phyloP scores from a whole-genome alignment of 352 stramenopile species.

The Pythium angustatum region DNA sequence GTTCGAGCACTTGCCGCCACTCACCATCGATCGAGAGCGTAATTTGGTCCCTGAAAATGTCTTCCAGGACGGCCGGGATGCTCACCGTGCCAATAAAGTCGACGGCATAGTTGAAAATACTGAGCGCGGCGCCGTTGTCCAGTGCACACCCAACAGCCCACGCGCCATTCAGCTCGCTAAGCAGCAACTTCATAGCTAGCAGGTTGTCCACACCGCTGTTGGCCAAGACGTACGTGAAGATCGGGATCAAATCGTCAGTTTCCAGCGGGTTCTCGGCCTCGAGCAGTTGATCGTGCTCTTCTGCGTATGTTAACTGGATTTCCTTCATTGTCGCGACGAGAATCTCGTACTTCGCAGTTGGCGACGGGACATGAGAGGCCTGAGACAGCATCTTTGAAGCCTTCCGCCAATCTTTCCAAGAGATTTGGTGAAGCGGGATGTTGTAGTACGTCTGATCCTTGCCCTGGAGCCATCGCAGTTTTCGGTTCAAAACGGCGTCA shows the following conservation, averaged over 20 bases:
- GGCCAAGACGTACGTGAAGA: conserved; percentile 89
- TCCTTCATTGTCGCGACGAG: conserved; percentile 70
- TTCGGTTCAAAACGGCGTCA: conserved; percentile 77
- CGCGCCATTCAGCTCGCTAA: conserved; percentile 73
- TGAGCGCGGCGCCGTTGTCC: conserved; percentile 70
- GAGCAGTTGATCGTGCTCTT: conserved; percentile 64
- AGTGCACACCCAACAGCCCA: conserved; percentile 59
- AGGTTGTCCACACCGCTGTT: conserved; percentile 87
- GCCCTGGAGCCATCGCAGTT: conserved; percentile 87
- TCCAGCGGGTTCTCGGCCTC: conserved; percentile 58
- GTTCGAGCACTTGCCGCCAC: conserved; percentile 77
- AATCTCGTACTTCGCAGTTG: conserved; percentile 80
- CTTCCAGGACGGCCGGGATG: conserved; percentile 84
- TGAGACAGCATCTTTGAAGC: conserved; percentile 72
- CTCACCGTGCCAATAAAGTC: conserved; percentile 87
- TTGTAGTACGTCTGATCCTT: conserved; percentile 91
- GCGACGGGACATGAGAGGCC: conserved; percentile 48
- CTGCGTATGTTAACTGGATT: conserved; percentile 74
- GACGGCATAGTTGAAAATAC: conserved; percentile 75
- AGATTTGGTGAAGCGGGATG: conserved; percentile 80
- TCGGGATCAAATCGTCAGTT: conserved; percentile 86
- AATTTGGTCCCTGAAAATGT: conserved; percentile 91
- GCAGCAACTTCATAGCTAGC: conserved; percentile 71
- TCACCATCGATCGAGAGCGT: conserved; percentile 88
- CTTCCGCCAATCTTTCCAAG: conserved; percentile 83